Conservation (phyloP, 208 protist genomes). For the Polymyxa betae region DNA sequence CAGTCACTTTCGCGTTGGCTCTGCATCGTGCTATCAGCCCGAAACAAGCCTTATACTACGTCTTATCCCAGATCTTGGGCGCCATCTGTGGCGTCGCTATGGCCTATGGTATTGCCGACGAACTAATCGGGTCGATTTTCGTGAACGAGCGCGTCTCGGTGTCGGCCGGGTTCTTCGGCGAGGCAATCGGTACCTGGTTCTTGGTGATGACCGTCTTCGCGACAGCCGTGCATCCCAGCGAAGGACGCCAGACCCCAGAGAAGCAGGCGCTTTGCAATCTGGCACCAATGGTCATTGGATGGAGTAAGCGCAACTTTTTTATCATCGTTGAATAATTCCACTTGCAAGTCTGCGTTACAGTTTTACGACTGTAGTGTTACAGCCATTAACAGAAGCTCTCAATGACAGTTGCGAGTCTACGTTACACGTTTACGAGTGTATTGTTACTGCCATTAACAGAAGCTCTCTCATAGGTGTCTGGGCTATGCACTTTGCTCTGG, state of each 20-base stretch:
- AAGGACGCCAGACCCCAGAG: neutral
- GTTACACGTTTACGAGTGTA: too few relatives aligned
- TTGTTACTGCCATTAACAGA: too few relatives aligned
- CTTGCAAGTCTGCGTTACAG: too few relatives aligned
- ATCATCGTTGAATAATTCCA: neutral
- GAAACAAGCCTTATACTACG: slow-evolving; percentile 34
- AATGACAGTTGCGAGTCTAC: too few relatives aligned
- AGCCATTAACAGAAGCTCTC: too few relatives aligned
- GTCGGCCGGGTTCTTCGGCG: slow-evolving; percentile 41
- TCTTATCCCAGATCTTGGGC: slow-evolving; percentile 3
- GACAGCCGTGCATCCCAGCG: slow-evolving; percentile 17
- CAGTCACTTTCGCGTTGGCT: slow-evolving; percentile 24
- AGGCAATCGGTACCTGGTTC: slow-evolving; percentile 26
- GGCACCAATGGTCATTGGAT: slow-evolving; percentile 18
- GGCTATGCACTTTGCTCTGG: slow-evolving; percentile 22
- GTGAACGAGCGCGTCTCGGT: slow-evolving; percentile 43
- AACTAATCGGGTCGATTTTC: slow-evolving; percentile 34
- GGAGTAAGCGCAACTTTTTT: neutral
- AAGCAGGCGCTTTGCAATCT: neutral
- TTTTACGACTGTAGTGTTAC: too few relatives aligned
- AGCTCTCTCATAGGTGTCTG: slow-evolving; percentile 1
- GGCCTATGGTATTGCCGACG: slow-evolving; percentile 32
- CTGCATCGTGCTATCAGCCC: neutral
- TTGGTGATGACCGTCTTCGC: slow-evolving; percentile 38
- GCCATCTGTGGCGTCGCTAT: slow-evolving; percentile 40